Evolutionary conservation across 148 eudicot genomes (phyloP).

Genomic region (Persicaria maculosa): DNA sequence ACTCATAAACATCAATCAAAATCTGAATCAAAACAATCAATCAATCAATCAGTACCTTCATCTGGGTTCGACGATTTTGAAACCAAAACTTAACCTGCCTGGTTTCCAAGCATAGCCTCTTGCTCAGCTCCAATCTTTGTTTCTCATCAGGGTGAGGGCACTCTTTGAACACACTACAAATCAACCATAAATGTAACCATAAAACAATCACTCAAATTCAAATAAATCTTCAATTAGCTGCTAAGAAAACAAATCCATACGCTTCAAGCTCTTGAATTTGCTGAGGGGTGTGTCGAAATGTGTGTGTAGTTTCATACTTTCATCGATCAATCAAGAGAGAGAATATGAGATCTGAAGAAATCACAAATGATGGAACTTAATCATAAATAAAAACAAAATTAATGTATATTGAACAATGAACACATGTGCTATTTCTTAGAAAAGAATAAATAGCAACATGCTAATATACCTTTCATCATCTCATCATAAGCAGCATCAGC

Average conservation of each 20-base stretch:
- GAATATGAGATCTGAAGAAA: too few relatives aligned
- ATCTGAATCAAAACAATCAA: not conserved
- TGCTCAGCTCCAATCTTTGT: slow-evolving; percentile 60
- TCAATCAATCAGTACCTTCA: slow-evolving; percentile 46
- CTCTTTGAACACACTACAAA: slow-evolving; percentile 47
- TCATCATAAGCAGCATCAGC: too few relatives aligned
- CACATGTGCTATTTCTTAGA: too few relatives aligned
- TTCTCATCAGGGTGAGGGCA: slow-evolving; percentile 83
- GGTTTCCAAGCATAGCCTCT: slow-evolving; percentile 44
- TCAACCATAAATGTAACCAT: not conserved
- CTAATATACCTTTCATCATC: too few relatives aligned
- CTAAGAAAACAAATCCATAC: slow-evolving; percentile 23
- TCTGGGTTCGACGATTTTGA: slow-evolving; percentile 76
- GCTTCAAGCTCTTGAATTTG: slow-evolving; percentile 82
- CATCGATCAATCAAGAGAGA: too few relatives aligned
- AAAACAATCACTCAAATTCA: not conserved
- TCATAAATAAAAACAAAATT: too few relatives aligned
- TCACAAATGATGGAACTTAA: too few relatives aligned
- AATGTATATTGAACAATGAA: too few relatives aligned
- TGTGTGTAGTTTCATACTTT: too few relatives aligned
- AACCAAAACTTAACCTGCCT: slow-evolving; percentile 92
- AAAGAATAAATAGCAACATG: too few relatives aligned
- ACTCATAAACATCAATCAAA: not conserved
- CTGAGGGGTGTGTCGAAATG: slow-evolving; percentile 68
- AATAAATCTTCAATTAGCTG: not conserved